phyloP scores from a whole-genome alignment of 140 eudicot genomes.

The Senecio squalidus region DNA sequence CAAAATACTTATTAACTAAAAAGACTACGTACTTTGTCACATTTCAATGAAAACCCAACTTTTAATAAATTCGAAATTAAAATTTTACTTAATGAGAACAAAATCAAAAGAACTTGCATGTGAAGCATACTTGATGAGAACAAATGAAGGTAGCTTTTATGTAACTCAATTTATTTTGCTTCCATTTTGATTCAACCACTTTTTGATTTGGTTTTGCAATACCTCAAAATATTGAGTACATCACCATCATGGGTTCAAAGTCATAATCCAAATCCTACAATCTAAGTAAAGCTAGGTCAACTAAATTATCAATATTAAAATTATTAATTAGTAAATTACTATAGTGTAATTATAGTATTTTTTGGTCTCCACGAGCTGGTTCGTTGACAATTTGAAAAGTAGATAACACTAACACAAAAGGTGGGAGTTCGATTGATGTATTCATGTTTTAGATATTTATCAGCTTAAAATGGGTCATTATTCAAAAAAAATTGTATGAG shows the following conservation, averaged over 20 bases:
- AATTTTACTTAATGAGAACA: conserved; percentile 7
- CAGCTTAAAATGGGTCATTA: no score
- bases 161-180: conserved; percentile 26
- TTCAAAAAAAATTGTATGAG: no score
- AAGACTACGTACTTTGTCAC: no score
- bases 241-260: conserved; percentile 12
- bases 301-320: background rate
- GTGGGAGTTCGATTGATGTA: no score
- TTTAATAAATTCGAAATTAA: background rate
- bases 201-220: conserved; percentile 21
- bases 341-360: background rate
- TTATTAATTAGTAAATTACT: background rate
- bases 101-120: conserved; percentile 29
- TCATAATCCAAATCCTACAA: conserved; percentile 2
- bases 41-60: background rate
- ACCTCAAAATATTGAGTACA: conserved; percentile 18
- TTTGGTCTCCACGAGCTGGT: no score
- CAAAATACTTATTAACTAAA: no score
- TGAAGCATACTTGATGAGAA: conserved; percentile 27
- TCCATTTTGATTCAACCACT: conserved; percentile 29
- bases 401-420: no score
- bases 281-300: conserved; percentile 11
- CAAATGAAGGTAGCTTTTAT: conserved; percentile 22
- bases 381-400: no score
- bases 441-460: no score